A percentile compares a stretch with the other conserved stretches of the same genome.
These are phyloP conservation scores for Nymphaea colorata DNA, from an alignment of 164 flowering plant species.

Conservation along the genomic window DNA sequence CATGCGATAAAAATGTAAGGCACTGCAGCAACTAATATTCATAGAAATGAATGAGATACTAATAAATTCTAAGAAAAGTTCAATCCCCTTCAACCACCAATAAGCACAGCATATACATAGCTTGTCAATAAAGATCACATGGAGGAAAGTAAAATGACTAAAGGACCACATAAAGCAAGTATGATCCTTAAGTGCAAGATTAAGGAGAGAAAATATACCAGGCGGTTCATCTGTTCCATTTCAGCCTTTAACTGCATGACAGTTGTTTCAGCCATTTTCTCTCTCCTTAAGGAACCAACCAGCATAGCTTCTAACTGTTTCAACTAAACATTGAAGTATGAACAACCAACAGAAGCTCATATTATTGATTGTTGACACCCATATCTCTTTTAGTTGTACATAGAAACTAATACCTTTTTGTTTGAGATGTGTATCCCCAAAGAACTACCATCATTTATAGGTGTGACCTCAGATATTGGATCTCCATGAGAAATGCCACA, in stretches of 20 bases:
- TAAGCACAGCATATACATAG: neutral
- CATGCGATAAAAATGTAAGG: neutral
- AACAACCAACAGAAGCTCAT: neutral
- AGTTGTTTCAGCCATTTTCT: constrained; percentile 43
- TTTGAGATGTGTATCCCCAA: neutral
- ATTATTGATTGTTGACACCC: neutral
- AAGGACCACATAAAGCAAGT: neutral
- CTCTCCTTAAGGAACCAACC: constrained; percentile 59
- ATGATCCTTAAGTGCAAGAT: neutral
- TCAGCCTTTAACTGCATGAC: constrained; percentile 42
- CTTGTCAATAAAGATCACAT: neutral
- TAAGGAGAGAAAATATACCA: constrained; percentile 28
- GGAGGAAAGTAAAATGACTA: neutral
- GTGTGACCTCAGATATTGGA: neutral
- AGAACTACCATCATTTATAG: neutral
- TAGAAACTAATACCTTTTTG: neutral
- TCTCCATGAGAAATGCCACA: neutral
- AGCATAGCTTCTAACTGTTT: constrained; percentile 32
- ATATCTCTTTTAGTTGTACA: neutral
- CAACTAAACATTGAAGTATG: constrained; percentile 20
- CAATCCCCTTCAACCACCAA: neutral
- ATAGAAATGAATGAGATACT: neutral
- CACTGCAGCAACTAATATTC: constrained; percentile 1
- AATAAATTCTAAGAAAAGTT: neutral
- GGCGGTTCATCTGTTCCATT: constrained; percentile 40